These are phyloP conservation scores for Prunus dulcis DNA, from an alignment of 306 rosid genomes.

Conservation along the genomic window DNA sequence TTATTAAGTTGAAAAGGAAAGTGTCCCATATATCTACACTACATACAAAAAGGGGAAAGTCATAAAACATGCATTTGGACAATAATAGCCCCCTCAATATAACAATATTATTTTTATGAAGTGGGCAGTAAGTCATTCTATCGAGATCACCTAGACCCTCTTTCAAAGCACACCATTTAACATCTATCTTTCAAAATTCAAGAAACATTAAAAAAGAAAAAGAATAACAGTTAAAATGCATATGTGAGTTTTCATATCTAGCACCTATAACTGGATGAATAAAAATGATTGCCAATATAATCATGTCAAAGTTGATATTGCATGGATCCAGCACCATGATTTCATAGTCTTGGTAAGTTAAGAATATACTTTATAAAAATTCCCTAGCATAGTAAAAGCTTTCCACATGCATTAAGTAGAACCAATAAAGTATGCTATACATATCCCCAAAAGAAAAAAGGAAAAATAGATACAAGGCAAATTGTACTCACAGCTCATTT, in stretches of 20 bases:
- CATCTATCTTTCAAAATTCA: background rate
- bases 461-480: conserved; percentile 9
- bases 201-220: background rate
- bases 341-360: background rate
- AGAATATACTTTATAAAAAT: background rate
- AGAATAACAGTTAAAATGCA: background rate
- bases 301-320: background rate
- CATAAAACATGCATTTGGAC: background rate
- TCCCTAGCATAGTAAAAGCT: background rate
- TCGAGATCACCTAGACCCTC: background rate
- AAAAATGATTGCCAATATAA: background rate
- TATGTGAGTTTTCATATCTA: background rate
- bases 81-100: background rate
- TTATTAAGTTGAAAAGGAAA: background rate
- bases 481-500: conserved; percentile 82
- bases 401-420: background rate
- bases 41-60: background rate
- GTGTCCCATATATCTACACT: background rate
- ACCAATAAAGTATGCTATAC: background rate
- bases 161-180: background rate
- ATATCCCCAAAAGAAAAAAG: background rate
- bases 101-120: background rate
- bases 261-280: background rate
- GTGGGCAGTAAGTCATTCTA: background rate
- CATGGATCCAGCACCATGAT: background rate